Evolutionary conservation across 169 alveolate species (phyloP).

Genomic region (Theileria orientalis): DNA sequence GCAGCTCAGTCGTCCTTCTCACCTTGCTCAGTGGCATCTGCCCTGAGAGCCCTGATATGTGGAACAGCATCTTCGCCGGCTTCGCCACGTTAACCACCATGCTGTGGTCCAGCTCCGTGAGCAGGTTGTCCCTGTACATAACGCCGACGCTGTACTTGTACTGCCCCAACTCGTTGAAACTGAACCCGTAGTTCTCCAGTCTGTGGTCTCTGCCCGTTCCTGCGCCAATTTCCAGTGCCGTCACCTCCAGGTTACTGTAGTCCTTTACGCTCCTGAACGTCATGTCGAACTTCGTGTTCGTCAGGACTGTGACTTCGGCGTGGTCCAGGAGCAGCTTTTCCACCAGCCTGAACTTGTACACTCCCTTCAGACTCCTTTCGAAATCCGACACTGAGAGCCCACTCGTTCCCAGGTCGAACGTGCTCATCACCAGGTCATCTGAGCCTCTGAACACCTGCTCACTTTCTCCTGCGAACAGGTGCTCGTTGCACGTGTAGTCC

Average conservation of each 20-base stretch:
- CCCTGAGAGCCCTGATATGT: neutral
- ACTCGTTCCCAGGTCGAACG: neutral
- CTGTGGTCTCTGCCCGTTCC: neutral
- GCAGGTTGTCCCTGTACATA: neutral
- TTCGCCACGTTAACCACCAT: neutral
- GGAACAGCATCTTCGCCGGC: neutral
- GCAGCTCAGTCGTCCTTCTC: neutral
- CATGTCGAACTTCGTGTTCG: conserved; percentile 2
- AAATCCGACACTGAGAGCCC: neutral
- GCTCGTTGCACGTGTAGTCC: too few species aligned
- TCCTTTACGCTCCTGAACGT: neutral
- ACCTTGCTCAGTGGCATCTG: too few species aligned
- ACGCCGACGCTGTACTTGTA: neutral
- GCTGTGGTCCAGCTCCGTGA: neutral
- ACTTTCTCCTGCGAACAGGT: too few species aligned
- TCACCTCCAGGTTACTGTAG: neutral
- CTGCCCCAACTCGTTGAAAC: neutral
- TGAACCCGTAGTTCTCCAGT: neutral
- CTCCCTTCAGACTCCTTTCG: neutral
- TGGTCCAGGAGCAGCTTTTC: neutral
- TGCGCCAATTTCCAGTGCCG: neutral
- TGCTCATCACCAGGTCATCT: neutral
- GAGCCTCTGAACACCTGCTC: neutral
- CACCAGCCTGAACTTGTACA: neutral
- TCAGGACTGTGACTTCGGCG: neutral